Evolutionary conservation across 352 stramenopile species (phyloP).

Genomic region (Plasmopara viticola): DNA sequence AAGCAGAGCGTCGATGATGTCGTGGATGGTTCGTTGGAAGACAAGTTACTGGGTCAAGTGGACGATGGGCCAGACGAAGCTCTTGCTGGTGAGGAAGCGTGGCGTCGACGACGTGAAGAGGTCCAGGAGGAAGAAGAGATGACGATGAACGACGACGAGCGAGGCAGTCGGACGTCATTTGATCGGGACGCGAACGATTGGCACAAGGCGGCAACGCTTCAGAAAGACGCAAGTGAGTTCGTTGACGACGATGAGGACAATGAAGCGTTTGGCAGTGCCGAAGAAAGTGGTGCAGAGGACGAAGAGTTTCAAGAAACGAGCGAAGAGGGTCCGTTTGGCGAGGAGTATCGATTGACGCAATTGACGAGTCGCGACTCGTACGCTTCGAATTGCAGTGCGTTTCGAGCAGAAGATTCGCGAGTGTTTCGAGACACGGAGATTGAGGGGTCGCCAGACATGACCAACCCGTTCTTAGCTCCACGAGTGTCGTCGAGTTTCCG

Average conservation of each 20-base stretch:
- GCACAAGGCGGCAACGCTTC: conserved; percentile 12
- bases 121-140: conserved; percentile 22
- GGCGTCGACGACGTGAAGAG: conserved; percentile 23
- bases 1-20: conserved; percentile 30
- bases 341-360: conserved; percentile 12
- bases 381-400: conserved; percentile 13
- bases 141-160: conserved; percentile 15
- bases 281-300: conserved; percentile 14
- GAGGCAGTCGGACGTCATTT: conserved; percentile 5
- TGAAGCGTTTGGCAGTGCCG: conserved; percentile 19
- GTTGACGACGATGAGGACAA: conserved; percentile 32
- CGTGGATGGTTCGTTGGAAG: conserved; percentile 36
- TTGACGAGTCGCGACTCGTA: conserved; percentile 29
- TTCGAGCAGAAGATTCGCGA: conserved; percentile 9
- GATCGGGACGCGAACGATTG: conserved; percentile 23
- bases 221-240: conserved; percentile 12
- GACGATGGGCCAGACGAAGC: conserved; percentile 20
- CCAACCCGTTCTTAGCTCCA: conserved; percentile 15
- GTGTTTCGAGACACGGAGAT: conserved; percentile 31
- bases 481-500: conserved; percentile 9
- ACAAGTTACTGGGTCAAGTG: conserved; percentile 43
- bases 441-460: conserved; percentile 10
- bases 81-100: conserved; percentile 25
- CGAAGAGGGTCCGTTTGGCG: conserved; percentile 1
- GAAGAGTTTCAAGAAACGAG: conserved; percentile 20